Evolutionary conservation across 2,329 filamentous ascomycete genomes (phyloP).

Genomic region (Fusarium pseudoanthophilum): DNA sequence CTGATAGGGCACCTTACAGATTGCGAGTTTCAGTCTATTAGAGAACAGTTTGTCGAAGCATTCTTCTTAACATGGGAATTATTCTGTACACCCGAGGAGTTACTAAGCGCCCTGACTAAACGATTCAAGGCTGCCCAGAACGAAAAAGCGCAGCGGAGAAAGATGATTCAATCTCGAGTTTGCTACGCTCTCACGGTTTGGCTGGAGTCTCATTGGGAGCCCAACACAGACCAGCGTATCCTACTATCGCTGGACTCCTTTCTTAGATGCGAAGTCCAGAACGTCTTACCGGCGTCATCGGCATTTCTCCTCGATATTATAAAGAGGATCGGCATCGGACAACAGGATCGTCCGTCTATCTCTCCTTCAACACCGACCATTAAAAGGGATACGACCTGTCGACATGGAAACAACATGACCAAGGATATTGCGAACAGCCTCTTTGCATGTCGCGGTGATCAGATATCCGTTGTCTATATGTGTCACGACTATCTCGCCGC

Average conservation of each 20-base stretch:
- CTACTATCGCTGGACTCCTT: background rate
- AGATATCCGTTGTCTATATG: rapidly evolving
- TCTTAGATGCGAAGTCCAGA: background rate
- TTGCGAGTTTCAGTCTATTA: background rate
- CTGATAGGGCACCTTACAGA: background rate
- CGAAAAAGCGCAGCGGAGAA: background rate
- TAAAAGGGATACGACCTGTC: rapidly evolving
- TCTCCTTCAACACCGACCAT: background rate
- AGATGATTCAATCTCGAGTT: background rate
- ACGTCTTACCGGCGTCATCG: rapidly evolving
- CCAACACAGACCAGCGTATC: background rate
- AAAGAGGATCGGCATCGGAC: background rate
- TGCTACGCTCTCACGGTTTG: background rate
- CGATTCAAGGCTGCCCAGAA: rapidly evolving
- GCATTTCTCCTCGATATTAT: rapidly evolving
- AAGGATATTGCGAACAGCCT: background rate
- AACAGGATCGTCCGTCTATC: background rate
- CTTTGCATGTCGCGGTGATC: background rate
- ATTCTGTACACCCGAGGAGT: background rate
- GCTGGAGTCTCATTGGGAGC: background rate
- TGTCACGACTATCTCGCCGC: background rate
- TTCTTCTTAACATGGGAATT: background rate
- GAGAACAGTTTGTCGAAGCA: background rate
- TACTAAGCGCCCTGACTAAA: background rate
- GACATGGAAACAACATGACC: background rate